Conservation (phyloP, 768 basidiomycete genomes). For the Collybia mongolica region DNA sequence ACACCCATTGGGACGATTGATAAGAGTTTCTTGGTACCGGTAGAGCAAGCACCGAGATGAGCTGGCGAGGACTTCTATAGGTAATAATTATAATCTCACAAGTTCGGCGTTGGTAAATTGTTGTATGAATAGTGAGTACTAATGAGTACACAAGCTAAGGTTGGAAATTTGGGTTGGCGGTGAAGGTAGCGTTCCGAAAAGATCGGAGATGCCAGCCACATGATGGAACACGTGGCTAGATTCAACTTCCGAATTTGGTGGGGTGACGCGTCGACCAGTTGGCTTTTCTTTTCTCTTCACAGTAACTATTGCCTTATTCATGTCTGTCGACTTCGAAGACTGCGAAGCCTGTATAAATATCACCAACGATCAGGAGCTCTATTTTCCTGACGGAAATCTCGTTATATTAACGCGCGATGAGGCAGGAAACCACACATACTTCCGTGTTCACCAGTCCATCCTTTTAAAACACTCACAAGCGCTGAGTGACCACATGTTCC, state of each 20-base stretch:
- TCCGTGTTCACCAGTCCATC: constrained; percentile 24
- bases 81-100: too few relatives aligned
- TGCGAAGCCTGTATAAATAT: constrained; percentile 19
- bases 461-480: constrained; percentile 25
- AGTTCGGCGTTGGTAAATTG: too few relatives aligned
- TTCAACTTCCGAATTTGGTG: neutral
- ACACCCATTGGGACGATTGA: too few relatives aligned
- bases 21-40: too few relatives aligned
- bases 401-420: constrained; percentile 22
- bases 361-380: constrained; percentile 22
- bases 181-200: too few relatives aligned
- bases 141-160: too few relatives aligned
- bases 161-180: too few relatives aligned
- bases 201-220: neutral
- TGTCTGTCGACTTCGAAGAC: constrained; percentile 18
- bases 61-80: too few relatives aligned
- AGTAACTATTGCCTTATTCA: constrained; percentile 9
- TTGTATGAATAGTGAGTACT: too few relatives aligned
- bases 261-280: constrained; percentile 4
- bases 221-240: neutral
- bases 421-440: constrained; percentile 22
- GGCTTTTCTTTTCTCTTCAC: constrained; percentile 4
- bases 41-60: too few relatives aligned
- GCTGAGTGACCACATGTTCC: constrained; percentile 22
- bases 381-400: constrained; percentile 23